Conservation (phyloP, 2,329 filamentous ascomycete species). For the Neoscytalidium dimidiatum region DNA sequence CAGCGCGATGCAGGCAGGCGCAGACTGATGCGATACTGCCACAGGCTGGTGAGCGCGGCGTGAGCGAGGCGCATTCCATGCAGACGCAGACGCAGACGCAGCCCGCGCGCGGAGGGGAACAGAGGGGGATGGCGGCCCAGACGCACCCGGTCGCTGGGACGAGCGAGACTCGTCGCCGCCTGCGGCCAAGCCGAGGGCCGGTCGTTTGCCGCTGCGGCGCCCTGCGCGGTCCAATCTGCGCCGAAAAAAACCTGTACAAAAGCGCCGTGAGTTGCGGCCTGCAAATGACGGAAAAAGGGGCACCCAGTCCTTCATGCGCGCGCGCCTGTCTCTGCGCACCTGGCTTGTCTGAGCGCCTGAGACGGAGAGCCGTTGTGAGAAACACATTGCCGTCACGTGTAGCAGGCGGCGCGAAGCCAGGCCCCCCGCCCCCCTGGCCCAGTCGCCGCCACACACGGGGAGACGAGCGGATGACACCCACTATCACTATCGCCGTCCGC, state of each 20-base stretch:
- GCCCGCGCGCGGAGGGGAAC: background rate
- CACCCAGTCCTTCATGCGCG: background rate
- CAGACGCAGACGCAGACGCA: background rate
- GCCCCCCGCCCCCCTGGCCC: background rate
- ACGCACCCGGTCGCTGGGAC: conserved; percentile 3
- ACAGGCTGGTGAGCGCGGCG: background rate
- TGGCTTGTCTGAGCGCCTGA: background rate
- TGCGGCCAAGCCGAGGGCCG: conserved; percentile 6
- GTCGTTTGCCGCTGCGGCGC: conserved; percentile 6
- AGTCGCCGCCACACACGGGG: background rate
- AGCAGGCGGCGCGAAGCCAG: too few relatives aligned
- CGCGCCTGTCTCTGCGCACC: background rate
- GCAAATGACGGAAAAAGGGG: background rate
- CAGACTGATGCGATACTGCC: background rate
- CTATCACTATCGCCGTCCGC: background rate
- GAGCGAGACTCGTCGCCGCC: background rate
- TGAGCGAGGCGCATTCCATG: background rate
- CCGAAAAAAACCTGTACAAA: background rate
- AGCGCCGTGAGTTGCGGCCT: background rate
- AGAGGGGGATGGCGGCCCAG: background rate
- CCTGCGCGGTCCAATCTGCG: background rate
- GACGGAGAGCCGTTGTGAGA: background rate
- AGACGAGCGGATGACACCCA: conserved; percentile 2
- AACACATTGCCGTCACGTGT: background rate
- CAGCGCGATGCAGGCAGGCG: background rate